Percentiles rank a stretch among this genome's conserved stretches.
Conservation (phyloP, 2,329 filamentous ascomycete species). For the Talaromyces amestolkiae region DNA sequence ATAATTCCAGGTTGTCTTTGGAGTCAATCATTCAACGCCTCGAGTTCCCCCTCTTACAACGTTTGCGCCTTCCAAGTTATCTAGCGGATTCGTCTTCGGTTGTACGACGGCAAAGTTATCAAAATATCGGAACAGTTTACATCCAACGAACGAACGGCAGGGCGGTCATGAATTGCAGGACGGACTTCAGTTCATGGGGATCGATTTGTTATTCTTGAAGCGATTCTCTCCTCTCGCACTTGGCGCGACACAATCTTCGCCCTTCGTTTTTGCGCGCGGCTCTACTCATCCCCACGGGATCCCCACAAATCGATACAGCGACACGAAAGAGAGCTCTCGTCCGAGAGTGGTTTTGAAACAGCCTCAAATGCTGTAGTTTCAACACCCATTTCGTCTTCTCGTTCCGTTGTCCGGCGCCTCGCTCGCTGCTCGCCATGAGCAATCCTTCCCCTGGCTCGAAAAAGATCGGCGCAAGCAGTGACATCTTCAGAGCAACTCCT, state of each 20-base stretch:
- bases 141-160: neutral
- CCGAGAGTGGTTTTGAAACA: neutral
- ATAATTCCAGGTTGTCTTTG: neutral
- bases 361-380: constrained; percentile 6
- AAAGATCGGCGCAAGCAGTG: constrained; percentile 30
- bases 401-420: neutral
- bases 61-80: neutral
- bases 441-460: constrained; percentile 37
- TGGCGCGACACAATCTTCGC: neutral
- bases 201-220: constrained; percentile 13
- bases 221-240: constrained; percentile 1
- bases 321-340: neutral
- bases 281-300: neutral
- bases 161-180: constrained; percentile 10
- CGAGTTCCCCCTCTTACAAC: neutral
- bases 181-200: constrained; percentile 8
- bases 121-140: neutral
- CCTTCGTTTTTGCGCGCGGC: neutral
- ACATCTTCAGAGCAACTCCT: neutral
- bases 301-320: neutral
- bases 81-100: neutral
- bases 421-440: constrained; percentile 42
- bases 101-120: neutral
- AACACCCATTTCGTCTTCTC: neutral
- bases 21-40: neutral